A percentile compares a stretch with the other conserved stretches of the same genome.
Conservation (phyloP, 768 basidiomycete genomes). For the Auricularia sp. region DNA sequence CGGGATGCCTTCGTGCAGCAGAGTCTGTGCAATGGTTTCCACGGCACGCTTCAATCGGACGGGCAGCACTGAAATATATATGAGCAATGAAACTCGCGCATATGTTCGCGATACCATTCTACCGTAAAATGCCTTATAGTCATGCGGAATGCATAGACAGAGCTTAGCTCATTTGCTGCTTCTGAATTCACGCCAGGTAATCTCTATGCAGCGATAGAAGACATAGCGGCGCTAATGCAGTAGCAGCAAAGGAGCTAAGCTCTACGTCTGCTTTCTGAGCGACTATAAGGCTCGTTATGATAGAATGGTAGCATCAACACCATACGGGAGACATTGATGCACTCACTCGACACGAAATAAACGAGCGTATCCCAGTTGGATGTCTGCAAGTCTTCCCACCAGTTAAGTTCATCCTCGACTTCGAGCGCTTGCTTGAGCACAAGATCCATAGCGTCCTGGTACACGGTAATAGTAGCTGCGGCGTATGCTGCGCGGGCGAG, state of each 20-base stretch:
- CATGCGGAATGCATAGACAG: too few species aligned
- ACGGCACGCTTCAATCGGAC: conserved; percentile 12
- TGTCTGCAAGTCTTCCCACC: conserved; percentile 70
- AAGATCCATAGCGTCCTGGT: conserved; percentile 53
- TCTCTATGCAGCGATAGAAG: too few species aligned
- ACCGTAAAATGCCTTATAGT: too few species aligned
- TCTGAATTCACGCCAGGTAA: too few species aligned
- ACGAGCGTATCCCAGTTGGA: conserved; percentile 45
- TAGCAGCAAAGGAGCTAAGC: too few species aligned
- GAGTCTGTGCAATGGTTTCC: conserved; percentile 27
- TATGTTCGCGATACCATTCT: background rate
- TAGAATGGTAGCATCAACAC: background rate
- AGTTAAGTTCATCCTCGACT: conserved; percentile 69
- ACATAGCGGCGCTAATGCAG: too few species aligned
- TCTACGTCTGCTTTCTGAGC: too few species aligned
- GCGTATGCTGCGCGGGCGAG: background rate
- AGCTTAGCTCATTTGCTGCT: too few species aligned
- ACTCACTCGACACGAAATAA: conserved; percentile 75
- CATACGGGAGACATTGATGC: background rate
- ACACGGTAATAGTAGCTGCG: conserved; percentile 26
- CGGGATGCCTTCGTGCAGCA: conserved; percentile 37
- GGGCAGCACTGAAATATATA: conserved; percentile 8
- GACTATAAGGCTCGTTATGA: too few species aligned
- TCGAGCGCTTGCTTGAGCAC: conserved; percentile 58
- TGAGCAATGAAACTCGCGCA: conserved; percentile 1